Evolutionary conservation across 305 asterid species (phyloP).

Genomic region (Caryopteris hybrid): DNA sequence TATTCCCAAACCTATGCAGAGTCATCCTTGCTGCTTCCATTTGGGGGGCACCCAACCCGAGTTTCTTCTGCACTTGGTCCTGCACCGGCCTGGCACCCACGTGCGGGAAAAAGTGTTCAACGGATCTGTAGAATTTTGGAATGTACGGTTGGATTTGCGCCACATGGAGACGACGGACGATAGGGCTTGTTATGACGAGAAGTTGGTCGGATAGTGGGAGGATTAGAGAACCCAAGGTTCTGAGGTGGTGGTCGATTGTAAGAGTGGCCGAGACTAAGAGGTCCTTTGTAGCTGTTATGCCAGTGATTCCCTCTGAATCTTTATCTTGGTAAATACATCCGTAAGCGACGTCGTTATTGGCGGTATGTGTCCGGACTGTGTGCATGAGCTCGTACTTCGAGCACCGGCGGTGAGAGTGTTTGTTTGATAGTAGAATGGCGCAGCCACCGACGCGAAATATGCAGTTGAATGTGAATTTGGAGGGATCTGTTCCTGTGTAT

Average conservation of each 20-base stretch:
- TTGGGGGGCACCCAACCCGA: conserved; percentile 18
- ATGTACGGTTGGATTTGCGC: not conserved
- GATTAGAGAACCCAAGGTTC: conserved; percentile 14
- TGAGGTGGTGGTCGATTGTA: conserved; percentile 21
- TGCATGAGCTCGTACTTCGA: conserved; percentile 34
- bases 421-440: conserved; percentile 32
- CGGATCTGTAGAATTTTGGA: conserved; percentile 19
- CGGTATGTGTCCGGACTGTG: conserved; percentile 18
- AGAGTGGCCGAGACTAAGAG: conserved; percentile 22
- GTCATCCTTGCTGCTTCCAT: conserved; percentile 46
- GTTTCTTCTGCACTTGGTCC: conserved; percentile 25
- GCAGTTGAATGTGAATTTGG: conserved; percentile 21
- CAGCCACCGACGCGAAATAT: conserved; percentile 28
- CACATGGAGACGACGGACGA: no score
- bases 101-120: conserved; percentile 33
- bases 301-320: conserved; percentile 24
- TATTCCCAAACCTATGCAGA: conserved; percentile 33
- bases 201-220: conserved; percentile 30
- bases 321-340: conserved; percentile 24
- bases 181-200: no score
- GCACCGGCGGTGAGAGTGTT: not conserved
- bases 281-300: conserved; percentile 22
- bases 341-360: conserved; percentile 21
- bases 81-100: conserved; percentile 26
- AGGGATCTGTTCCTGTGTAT: conserved; percentile 24